These are phyloP conservation scores for Yamadazyma blattariae DNA, from an alignment of 1,139 yeast genomes.

Conservation along the genomic window DNA sequence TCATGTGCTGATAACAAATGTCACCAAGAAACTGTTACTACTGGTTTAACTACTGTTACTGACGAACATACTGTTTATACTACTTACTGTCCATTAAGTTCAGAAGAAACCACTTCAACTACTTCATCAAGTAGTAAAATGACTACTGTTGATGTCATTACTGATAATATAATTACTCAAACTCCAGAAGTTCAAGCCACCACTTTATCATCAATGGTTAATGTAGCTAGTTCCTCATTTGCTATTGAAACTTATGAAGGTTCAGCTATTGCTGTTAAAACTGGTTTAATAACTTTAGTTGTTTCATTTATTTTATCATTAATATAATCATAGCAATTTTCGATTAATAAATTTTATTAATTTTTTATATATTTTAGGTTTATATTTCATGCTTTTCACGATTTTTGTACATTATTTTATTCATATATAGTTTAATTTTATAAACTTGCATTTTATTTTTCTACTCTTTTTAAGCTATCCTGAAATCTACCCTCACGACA, in stretches of 20 bases:
- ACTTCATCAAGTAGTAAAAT: slow-evolving; percentile 3
- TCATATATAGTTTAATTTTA: slow-evolving; percentile 5
- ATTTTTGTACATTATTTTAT: slow-evolving; percentile 6
- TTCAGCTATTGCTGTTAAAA: slow-evolving; percentile 14
- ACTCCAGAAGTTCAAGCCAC: slow-evolving; percentile 17
- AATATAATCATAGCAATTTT: slow-evolving; percentile 8
- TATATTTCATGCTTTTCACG: slow-evolving; percentile 3
- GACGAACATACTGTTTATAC: slow-evolving; percentile 46
- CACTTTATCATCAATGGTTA: slow-evolving; percentile 6
- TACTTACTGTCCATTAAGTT: slow-evolving; percentile 26
- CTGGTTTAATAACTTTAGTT: slow-evolving; percentile 18
- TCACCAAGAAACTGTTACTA: slow-evolving; percentile 20
- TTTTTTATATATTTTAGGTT: background rate
- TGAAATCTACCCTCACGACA: slow-evolving; percentile 5
- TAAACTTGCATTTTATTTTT: background rate
- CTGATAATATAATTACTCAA: slow-evolving; percentile 28
- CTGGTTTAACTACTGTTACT: slow-evolving; percentile 32
- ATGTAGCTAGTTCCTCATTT: slow-evolving; percentile 7
- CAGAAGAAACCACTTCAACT: background rate
- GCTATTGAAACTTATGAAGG: slow-evolving; percentile 21
- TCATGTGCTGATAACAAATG: slow-evolving; percentile 20
- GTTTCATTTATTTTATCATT: slow-evolving; percentile 17
- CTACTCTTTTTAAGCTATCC: too few relatives aligned
- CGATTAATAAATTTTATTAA: too few relatives aligned
- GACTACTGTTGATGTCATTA: slow-evolving; percentile 29